Evolutionary conservation across 2,329 filamentous ascomycete genomes (phyloP), one percentile per base, ranked within the genome.

Genomic region (Pseudogymnoascus sp.): DNA sequence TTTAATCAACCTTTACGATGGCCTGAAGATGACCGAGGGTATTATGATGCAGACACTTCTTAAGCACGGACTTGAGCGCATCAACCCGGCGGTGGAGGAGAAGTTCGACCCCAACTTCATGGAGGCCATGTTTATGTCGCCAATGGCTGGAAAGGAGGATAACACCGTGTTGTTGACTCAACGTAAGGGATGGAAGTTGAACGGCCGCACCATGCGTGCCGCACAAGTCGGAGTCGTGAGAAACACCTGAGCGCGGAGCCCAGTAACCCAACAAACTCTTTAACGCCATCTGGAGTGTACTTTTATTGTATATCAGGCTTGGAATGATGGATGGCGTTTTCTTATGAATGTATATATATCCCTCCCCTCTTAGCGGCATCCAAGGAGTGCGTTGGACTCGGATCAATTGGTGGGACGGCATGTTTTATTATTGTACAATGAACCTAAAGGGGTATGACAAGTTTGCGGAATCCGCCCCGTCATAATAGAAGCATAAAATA

Each of bases 201-300:
- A 99, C 75, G 93, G 93, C 65, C 84, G 95, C 66, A 83, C 96
- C 64, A 78, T 99, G 72, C 86, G 95, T 76, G 91, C 93, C 67
- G 91, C 93, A 74, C 96, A 97, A 84, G 93, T 97, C 67, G 93
- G 93, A 73, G 92, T 97, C 64, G 93, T 96, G 68, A 96, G 95
- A 84, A 96, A 95, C 79, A 63, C 14, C 25, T 63, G 61, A 62
- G 21, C 25, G 11, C n/a, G 63, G 25, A 56, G 28, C 28, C 42
- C 42, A 18, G 21, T 8, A 31, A 46, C 38, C 11, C 18, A 40
- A 40, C 36, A 38, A 60, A 14, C 59, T 40, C 59, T 40, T 28
- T 31, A 60, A 60, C 59, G 59, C 59, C 59, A 40, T 60, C 38
- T 28, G 59, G 59, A 60, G 59, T 60, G 50, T 56, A 56, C 59